Evolutionary conservation across 129 eudicot genomes (phyloP).

Genomic region (Helianthus tuberosus): DNA sequence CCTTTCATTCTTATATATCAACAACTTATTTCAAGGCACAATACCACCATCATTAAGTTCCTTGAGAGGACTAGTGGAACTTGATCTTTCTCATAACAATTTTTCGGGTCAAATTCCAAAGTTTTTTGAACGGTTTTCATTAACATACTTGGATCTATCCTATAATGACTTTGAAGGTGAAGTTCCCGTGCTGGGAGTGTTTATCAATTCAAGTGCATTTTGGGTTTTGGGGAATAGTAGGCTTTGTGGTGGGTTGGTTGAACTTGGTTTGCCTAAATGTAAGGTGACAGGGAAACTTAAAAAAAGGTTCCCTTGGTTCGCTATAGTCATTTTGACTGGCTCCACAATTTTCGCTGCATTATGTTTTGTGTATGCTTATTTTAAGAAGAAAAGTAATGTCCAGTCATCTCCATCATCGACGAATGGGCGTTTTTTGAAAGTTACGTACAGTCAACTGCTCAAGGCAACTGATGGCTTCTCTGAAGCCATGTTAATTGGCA

Average conservation of each 20-base stretch:
- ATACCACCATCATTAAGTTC: constrained; percentile 21
- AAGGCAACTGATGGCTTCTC: constrained; percentile 45
- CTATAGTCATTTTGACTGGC: constrained; percentile 15
- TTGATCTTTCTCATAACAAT: constrained; percentile 36
- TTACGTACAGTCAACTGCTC: constrained; percentile 30
- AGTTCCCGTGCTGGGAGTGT: constrained; percentile 25
- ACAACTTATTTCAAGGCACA: constrained; percentile 18
- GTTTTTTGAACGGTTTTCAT: constrained; percentile 16
- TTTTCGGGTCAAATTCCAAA: constrained; percentile 39
- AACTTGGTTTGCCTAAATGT: constrained; percentile 30
- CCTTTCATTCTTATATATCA: constrained; percentile 11
- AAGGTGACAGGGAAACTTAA: background rate
- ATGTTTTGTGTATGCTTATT: constrained; percentile 1
- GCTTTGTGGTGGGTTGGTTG: constrained; percentile 42
- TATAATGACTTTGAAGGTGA: constrained; percentile 42
- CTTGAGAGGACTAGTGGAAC: constrained; percentile 19
- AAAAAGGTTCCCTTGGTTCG: background rate
- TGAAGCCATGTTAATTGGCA: constrained; percentile 22
- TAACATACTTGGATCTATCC: constrained; percentile 26
- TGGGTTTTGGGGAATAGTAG: constrained; percentile 29
- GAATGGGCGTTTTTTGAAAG: background rate
- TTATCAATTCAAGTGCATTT: constrained; percentile 23
- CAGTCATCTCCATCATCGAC: background rate
- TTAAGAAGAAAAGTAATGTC: constrained; percentile 2
- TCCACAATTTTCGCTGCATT: background rate